Evolutionary conservation across 306 rosid species (phyloP).

Genomic region (Lithocarpus polystachyus): DNA sequence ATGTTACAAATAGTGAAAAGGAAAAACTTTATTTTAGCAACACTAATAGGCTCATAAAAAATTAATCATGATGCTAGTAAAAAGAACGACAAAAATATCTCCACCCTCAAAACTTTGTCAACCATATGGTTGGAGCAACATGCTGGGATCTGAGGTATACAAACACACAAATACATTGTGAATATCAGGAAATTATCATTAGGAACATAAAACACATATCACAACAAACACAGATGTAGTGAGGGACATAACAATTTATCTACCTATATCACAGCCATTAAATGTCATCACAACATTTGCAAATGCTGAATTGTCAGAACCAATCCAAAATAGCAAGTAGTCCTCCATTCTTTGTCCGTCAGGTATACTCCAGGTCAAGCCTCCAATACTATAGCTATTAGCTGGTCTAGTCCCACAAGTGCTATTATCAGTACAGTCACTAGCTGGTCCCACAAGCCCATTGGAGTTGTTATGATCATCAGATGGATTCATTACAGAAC

Average conservation of each 20-base stretch:
- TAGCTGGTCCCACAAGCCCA: conserved; percentile 29
- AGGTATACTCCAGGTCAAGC: conserved; percentile 69
- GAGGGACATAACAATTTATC: conserved; percentile 4
- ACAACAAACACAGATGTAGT: neutral
- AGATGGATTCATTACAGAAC: conserved; percentile 61
- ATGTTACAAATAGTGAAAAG: neutral
- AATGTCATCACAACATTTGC: conserved; percentile 76
- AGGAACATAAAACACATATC: neutral
- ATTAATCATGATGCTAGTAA: neutral
- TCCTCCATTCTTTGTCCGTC: conserved; percentile 68
- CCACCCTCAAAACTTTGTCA: neutral
- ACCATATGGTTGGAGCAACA: neutral
- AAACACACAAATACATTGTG: neutral
- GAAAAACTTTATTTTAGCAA: neutral
- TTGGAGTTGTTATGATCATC: conserved; percentile 30
- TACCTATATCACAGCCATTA: conserved; percentile 89
- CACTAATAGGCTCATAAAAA: neutral
- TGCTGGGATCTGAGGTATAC: neutral
- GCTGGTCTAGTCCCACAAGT: conserved; percentile 24
- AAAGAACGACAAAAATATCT: neutral
- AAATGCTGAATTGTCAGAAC: conserved; percentile 77
- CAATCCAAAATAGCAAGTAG: conserved; percentile 78
- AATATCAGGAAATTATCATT: neutral
- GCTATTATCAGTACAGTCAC: conserved; percentile 21
- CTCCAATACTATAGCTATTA: conserved; percentile 54